These are phyloP conservation scores for Asclepias syriaca DNA, from an alignment of 257 asterid species.

Conservation along the genomic window DNA sequence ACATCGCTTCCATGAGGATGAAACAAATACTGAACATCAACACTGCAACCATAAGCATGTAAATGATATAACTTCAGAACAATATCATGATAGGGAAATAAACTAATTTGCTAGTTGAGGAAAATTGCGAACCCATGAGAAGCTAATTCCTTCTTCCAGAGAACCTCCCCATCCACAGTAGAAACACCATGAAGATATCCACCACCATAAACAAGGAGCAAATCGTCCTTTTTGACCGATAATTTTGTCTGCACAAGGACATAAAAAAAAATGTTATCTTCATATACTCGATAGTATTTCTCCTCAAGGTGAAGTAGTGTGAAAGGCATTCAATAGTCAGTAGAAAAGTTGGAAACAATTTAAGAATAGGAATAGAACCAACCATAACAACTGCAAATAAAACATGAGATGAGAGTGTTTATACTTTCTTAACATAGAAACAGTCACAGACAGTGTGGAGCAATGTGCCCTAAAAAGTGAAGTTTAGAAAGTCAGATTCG, in stretches of 20 bases:
- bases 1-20: conserved; percentile 62
- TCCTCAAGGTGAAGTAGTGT: neutral
- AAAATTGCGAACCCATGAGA: conserved; percentile 56
- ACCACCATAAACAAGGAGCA: conserved; percentile 63
- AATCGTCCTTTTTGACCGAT: conserved; percentile 58
- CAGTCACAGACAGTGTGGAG: neutral
- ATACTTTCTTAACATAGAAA: neutral
- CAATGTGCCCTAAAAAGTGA: neutral
- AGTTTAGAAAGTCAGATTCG: neutral
- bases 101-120: conserved; percentile 6
- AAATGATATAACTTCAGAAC: neutral
- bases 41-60: conserved; percentile 44
- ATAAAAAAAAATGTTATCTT: conserved; percentile 18
- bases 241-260: conserved; percentile 52
- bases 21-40: conserved; percentile 52
- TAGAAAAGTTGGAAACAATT: neutral
- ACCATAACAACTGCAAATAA: neutral
- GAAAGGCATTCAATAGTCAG: neutral
- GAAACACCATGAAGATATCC: conserved; percentile 85
- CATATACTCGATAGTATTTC: neutral
- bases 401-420: neutral
- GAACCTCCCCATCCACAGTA: conserved; percentile 75
- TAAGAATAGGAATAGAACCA: neutral
- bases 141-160: conserved; percentile 83
- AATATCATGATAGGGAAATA: neutral